Conservation (phyloP, 192 early-diverging fungal species). For the Polychytrium aggregatum region DNA sequence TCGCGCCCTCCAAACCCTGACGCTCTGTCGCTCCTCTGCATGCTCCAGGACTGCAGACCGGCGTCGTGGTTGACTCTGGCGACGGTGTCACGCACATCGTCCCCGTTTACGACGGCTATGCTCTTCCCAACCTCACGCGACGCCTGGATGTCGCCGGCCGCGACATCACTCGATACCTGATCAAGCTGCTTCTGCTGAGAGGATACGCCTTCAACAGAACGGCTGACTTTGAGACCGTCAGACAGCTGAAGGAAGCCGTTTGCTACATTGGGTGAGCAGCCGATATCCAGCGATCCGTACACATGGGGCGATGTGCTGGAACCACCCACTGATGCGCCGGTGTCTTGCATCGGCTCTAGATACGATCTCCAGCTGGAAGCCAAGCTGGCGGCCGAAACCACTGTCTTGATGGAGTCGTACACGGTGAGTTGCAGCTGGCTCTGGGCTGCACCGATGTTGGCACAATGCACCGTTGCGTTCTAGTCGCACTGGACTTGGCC, state of each 20-base stretch:
- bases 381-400: constrained; percentile 93
- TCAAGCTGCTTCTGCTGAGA: constrained; percentile 85
- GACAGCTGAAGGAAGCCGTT: constrained; percentile 95
- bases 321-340: neutral
- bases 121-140: constrained; percentile 76
- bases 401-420: constrained; percentile 90
- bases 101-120: constrained; percentile 93
- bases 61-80: constrained; percentile 96
- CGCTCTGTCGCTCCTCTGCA: neutral
- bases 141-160: constrained; percentile 94
- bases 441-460: too few species aligned
- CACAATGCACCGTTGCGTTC: too few species aligned
- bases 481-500: too few species aligned
- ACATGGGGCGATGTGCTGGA: neutral
- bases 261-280: constrained; percentile 81
- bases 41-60: constrained; percentile 66
- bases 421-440: constrained; percentile 44
- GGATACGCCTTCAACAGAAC: constrained; percentile 97
- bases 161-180: constrained; percentile 91
- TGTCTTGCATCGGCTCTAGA: constrained; percentile 26
- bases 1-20: neutral
- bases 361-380: constrained; percentile 91
- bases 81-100: constrained; percentile 99
- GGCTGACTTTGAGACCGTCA: constrained; percentile 95
- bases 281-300: too few species aligned